Evolutionary conservation across 306 rosid genomes (phyloP).

Genomic region (Cucumis hystrix): DNA sequence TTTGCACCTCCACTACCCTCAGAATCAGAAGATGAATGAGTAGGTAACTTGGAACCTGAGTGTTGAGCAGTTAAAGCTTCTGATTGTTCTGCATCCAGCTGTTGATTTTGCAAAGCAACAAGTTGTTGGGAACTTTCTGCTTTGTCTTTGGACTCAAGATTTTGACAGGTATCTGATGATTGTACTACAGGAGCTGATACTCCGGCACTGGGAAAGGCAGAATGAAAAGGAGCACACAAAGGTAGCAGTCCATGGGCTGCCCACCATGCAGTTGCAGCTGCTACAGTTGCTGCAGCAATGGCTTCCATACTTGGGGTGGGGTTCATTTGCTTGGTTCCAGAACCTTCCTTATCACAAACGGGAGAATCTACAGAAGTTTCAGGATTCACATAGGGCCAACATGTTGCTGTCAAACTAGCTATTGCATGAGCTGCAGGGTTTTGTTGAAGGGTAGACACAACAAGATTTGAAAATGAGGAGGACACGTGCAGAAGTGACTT

Average conservation of each 20-base stretch:
- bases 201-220: constrained; percentile 37
- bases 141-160: constrained; percentile 22
- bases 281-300: constrained; percentile 75
- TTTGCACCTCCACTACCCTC: constrained; percentile 50
- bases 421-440: constrained; percentile 91
- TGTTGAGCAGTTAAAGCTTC: constrained; percentile 44
- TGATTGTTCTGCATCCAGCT: constrained; percentile 27
- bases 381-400: constrained; percentile 57
- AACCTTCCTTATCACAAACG: constrained; percentile 34
- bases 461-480: constrained; percentile 60
- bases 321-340: constrained; percentile 39
- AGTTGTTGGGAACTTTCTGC: constrained; percentile 32
- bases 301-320: constrained; percentile 65
- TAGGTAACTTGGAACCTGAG: constrained; percentile 43
- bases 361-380: constrained; percentile 42
- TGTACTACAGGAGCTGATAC: constrained; percentile 32
- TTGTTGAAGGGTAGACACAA: constrained; percentile 67
- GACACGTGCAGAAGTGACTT: constrained; percentile 54
- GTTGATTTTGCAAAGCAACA: constrained; percentile 38
- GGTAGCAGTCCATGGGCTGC: constrained; percentile 88
- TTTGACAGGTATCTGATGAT: constrained; percentile 33
- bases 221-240: constrained; percentile 59
- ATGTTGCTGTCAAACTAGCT: constrained; percentile 71
- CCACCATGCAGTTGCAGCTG: constrained; percentile 99
- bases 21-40: constrained; percentile 31